Base-by-base conservation (phyloP, 2,329 filamentous ascomycete species). In the Cercospora sp. region DNA sequence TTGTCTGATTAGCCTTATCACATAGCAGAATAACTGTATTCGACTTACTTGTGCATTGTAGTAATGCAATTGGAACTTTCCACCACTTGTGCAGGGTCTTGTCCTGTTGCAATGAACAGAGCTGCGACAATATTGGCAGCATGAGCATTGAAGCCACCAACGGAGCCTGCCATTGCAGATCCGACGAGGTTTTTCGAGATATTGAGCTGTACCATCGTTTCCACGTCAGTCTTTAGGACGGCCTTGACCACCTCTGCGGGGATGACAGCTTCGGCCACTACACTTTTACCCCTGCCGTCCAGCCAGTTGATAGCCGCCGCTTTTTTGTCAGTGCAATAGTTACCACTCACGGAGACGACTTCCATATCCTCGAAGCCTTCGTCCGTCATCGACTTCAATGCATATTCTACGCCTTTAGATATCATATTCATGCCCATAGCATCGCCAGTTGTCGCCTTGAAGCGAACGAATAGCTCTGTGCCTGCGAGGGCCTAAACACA, bases 361-460 rank as follows among this genome's bases (percentile, higher is more conserved):
- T 88, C 83, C 95, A 99, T 99, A 77, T 99, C 95, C 5, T 96
- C 91, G 77, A 99, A 99, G 51, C 94, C 94, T 72, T 87, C 89
- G 73, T 97, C 93, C 45, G 83, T 91, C 95, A 99, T 99, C 74
- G 97, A 87, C 64, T 87, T 87, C 10, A 99, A 87, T 4, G 95
- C 94, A 79, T 97, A 91, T 83, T 99, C 95, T 48, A 97, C 94
- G 78, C 95, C 95, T 86, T 99, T 99, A 72, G 94, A 97, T 72
- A 99, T 99, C 95, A 99, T 99, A 86, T 99, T 99, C 95, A 99
- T 99, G 71, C 95, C 95, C 95, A 99, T 99, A 67, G 95, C 95
- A 78, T 99, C 95, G 75, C 95, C 95, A 7, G 95, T 99, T 1
- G 94, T 98, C 0, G 95, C 97, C 87, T 97, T 97, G 88, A 99